A percentile compares a stretch with the other conserved stretches of the same genome.
phyloP scores from a whole-genome alignment of 768 basidiomycete species.

The Tulasnella sp. region DNA sequence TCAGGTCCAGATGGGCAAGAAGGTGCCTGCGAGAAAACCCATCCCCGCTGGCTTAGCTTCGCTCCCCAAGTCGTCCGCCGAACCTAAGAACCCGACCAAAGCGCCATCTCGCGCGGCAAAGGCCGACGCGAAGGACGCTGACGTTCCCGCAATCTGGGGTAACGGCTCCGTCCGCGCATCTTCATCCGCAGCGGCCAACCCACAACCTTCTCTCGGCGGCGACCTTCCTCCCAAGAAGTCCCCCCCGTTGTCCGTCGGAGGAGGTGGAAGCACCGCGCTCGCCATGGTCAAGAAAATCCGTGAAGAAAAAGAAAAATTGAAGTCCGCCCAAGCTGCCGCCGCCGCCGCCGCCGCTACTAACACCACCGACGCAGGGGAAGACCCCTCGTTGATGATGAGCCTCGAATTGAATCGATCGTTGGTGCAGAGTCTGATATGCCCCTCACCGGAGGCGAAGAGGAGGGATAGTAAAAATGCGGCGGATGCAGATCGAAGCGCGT shows the following conservation, averaged over 20 bases:
- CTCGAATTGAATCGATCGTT: background rate
- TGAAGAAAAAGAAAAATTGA: slow-evolving; percentile 1
- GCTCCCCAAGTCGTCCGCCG: background rate
- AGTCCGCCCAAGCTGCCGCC: background rate
- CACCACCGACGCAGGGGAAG: background rate
- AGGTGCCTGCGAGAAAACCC: slow-evolving; percentile 8
- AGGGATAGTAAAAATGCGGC: background rate
- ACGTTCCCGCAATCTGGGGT: background rate
- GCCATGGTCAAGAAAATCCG: background rate
- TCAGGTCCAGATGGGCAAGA: background rate
- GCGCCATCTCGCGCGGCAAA: background rate
- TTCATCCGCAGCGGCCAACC: background rate
- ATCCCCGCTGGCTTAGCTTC: slow-evolving; percentile 1
- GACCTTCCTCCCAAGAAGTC: background rate
- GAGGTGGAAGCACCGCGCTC: background rate
- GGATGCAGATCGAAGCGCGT: background rate
- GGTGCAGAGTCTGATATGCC: slow-evolving; percentile 5
- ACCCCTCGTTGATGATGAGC: background rate
- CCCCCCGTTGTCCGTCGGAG: background rate
- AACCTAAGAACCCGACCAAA: background rate
- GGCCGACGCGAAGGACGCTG: background rate
- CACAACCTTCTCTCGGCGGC: background rate
- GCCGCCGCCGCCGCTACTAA: too few relatives aligned
- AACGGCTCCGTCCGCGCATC: background rate
- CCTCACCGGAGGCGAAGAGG: background rate